Evolutionary conservation across 2,329 filamentous ascomycete species (phyloP), one percentile per base, ranked within the genome.

Genomic region (Talaromyces sp.): DNA sequence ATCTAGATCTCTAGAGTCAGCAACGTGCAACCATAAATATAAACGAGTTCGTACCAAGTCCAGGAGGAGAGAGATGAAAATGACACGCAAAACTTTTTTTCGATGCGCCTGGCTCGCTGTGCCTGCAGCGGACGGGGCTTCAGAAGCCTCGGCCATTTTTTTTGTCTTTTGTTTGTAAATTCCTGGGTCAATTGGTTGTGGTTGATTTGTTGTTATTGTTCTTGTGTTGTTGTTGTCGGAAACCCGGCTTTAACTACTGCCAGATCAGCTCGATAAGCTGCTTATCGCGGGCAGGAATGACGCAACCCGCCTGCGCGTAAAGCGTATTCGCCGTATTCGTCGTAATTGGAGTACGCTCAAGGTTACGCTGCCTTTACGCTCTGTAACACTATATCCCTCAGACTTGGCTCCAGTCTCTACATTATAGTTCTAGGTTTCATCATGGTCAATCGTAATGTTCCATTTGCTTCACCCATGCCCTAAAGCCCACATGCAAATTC

Each of bases 21-120:
- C 8, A 52, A n/a, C 19, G 13, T 13, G 5, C 5, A 9, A 24
- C 13, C 26, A 27, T 43, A 43, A 43, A 6, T 2, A 24, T 21
- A 3, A 13, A 50, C 19, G 24, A 50, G 19, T 26, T 24, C 19
- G 43, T 27, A 97, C 93, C 77, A 98, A 77, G 75, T 98, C 93
- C 13, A 98, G 82, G 17, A 98, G 82, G 46, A 98, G 82, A 58
- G 93, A 97, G 64, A 95, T 82, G 75, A 96, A 93, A 64, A 98
- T 85, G 68, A 98, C 91, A 69, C 84, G 88, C 64, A 98, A 81
- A 65, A 97, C 92, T 78, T 83, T 88, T 78, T 91, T 96, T 64
- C 93, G 86, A 31, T 54, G 53, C 27, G 27, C 55, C 31, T 62
- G 56, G 9, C 58, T 27, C 13, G 27, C 32, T 19, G 43, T 24